Percentiles rank a stretch among this genome's conserved stretches.
Conservation (phyloP, 305 asterid genomes). For the Solanum chacoense region DNA sequence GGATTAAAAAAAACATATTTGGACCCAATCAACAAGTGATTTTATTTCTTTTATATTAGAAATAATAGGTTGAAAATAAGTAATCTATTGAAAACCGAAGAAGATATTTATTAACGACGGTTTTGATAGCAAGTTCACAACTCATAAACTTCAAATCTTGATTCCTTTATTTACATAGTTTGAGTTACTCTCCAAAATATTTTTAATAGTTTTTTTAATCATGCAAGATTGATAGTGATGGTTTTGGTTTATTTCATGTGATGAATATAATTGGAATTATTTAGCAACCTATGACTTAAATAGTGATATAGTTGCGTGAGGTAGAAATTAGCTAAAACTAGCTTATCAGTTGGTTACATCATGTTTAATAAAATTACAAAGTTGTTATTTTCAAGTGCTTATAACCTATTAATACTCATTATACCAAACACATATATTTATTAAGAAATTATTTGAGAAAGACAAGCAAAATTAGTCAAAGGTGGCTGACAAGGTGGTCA, state of each 20-base stretch:
- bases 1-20: neutral
- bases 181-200: neutral
- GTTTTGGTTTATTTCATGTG: neutral
- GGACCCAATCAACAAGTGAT: neutral
- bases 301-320: neutral
- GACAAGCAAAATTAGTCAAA: neutral
- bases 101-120: neutral
- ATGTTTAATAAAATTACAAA: neutral
- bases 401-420: neutral
- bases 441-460: neutral
- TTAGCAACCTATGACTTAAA: neutral
- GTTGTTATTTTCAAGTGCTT: neutral
- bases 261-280: neutral
- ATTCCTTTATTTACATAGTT: neutral
- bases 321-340: conserved; percentile 1
- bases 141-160: neutral
- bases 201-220: neutral
- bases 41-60: neutral
- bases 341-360: neutral
- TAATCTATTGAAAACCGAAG: neutral
- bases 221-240: neutral
- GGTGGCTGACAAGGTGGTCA: neutral
- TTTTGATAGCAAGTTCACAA: neutral
- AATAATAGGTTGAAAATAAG: too few relatives aligned
- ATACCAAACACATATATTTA: neutral